A percentile compares a stretch with the other conserved stretches of the same genome.
Evolutionary conservation across 2,329 filamentous ascomycete species (phyloP).

Genomic region (Leptographium radiaticola): DNA sequence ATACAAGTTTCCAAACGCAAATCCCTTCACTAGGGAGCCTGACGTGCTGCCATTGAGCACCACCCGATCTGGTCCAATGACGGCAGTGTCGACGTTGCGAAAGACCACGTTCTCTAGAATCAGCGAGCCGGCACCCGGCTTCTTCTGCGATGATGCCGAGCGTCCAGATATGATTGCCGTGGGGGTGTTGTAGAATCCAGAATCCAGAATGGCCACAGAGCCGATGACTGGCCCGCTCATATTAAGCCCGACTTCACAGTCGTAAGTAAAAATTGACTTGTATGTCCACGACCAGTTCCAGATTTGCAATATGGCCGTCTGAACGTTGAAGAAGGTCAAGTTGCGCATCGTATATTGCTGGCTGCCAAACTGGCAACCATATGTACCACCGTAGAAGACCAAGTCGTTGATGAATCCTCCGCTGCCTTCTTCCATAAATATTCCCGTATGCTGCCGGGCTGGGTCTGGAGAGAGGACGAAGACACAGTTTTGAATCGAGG

Average conservation of each 20-base stretch:
- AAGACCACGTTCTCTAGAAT: constrained; percentile 35
- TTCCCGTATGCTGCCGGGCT: constrained; percentile 39
- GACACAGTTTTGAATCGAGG: constrained; percentile 43
- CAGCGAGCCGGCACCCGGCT: constrained; percentile 28
- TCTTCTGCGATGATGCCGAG: constrained; percentile 16
- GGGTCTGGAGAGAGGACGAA: constrained; percentile 34
- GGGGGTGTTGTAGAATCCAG: constrained; percentile 58
- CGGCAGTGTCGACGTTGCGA: constrained; percentile 24
- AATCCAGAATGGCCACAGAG: constrained; percentile 65
- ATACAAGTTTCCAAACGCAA: constrained; percentile 44
- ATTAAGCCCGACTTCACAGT: constrained; percentile 53
- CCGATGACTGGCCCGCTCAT: constrained; percentile 59
- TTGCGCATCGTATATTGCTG: constrained; percentile 63
- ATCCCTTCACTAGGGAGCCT: constrained; percentile 39
- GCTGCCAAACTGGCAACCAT: constrained; percentile 44
- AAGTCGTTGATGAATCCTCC: constrained; percentile 58
- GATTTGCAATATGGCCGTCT: constrained; percentile 56
- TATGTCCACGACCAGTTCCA: constrained; percentile 72
- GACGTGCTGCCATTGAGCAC: constrained; percentile 42
- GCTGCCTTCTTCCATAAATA: constrained; percentile 50
- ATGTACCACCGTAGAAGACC: constrained; percentile 55
- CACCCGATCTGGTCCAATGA: constrained; percentile 25
- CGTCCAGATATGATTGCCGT: constrained; percentile 55
- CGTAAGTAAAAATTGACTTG: constrained; percentile 49
- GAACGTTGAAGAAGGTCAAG: constrained; percentile 48